phyloP scores from a whole-genome alignment of 768 basidiomycete genomes.

The Xerocomus brunneocitrinus region DNA sequence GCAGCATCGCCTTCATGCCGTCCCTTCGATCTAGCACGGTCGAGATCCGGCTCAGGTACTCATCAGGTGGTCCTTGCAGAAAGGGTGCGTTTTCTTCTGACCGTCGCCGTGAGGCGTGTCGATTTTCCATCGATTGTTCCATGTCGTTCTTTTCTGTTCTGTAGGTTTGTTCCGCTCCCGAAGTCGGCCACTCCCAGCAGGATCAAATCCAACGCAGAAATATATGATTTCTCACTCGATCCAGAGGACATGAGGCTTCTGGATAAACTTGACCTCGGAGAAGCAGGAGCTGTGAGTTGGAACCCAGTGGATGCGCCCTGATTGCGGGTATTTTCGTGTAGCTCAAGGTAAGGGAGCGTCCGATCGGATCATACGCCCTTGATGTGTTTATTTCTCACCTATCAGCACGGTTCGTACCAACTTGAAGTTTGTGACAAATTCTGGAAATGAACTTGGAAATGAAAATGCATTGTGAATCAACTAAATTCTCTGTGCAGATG shows the following conservation, averaged over 20 bases:
- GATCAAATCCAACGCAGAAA: constrained; percentile 65
- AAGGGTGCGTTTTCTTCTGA: constrained; percentile 46
- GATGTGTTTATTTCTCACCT: too few relatives aligned
- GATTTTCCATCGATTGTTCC: background rate
- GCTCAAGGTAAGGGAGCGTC: background rate
- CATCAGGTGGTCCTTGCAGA: constrained; percentile 87
- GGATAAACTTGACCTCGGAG: constrained; percentile 68
- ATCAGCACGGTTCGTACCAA: background rate
- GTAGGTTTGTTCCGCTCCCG: constrained; percentile 75
- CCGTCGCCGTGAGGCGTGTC: background rate
- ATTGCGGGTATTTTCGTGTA: constrained; percentile 18
- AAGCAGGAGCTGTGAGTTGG: constrained; percentile 75
- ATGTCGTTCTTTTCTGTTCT: background rate
- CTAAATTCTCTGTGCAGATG: background rate
- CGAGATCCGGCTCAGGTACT: constrained; percentile 76
- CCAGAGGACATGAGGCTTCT: constrained; percentile 61
- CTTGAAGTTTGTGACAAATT: background rate
- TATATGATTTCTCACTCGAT: constrained; percentile 72
- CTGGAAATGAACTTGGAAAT: background rate
- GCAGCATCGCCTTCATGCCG: constrained; percentile 5
- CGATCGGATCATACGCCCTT: background rate
- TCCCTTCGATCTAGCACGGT: constrained; percentile 37
- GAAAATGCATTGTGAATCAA: background rate
- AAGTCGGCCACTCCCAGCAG: constrained; percentile 71
- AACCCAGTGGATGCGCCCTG: constrained; percentile 62